A percentile compares a stretch with the other conserved stretches of the same genome.
Evolutionary conservation across 805 yeast genomes (phyloP).

Genomic region (Zygosaccharomyces pseudorouxii): DNA sequence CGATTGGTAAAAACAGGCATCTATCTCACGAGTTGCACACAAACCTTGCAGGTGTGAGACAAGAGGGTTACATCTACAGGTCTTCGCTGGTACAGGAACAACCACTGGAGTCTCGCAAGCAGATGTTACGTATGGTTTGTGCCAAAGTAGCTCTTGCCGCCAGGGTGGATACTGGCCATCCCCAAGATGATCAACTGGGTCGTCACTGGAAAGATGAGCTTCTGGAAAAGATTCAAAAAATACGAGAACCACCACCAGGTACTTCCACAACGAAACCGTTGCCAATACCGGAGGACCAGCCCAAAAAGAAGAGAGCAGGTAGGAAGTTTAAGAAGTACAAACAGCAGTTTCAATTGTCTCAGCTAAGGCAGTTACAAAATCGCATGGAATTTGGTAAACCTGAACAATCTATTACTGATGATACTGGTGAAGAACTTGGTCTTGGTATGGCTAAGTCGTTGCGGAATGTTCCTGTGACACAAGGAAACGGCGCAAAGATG

Average conservation of each 20-base stretch:
- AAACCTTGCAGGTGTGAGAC: conserved; percentile 44
- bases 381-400: conserved; percentile 75
- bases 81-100: conserved; percentile 55
- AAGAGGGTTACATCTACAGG: conserved; percentile 65
- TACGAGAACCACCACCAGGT: conserved; percentile 69
- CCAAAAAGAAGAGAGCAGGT: conserved; percentile 85
- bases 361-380: conserved; percentile 76
- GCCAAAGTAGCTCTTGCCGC: conserved; percentile 82
- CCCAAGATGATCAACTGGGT: conserved; percentile 53
- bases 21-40: conserved; percentile 34
- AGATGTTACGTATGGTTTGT: conserved; percentile 72
- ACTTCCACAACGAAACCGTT: conserved; percentile 62
- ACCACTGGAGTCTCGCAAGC: conserved; percentile 54
- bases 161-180: conserved; percentile 59
- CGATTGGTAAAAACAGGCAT: conserved; percentile 54
- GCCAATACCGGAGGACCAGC: conserved; percentile 68
- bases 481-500: conserved; percentile 51
- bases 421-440: conserved; percentile 78
- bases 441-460: conserved; percentile 57
- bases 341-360: conserved; percentile 76
- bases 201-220: conserved; percentile 56
- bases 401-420: conserved; percentile 58
- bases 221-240: conserved; percentile 57
- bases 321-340: conserved; percentile 71
- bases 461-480: conserved; percentile 30